These are phyloP conservation scores for Penicillium sp. DNA, from an alignment of 2,329 filamentous ascomycete genomes.

Conservation along the genomic window DNA sequence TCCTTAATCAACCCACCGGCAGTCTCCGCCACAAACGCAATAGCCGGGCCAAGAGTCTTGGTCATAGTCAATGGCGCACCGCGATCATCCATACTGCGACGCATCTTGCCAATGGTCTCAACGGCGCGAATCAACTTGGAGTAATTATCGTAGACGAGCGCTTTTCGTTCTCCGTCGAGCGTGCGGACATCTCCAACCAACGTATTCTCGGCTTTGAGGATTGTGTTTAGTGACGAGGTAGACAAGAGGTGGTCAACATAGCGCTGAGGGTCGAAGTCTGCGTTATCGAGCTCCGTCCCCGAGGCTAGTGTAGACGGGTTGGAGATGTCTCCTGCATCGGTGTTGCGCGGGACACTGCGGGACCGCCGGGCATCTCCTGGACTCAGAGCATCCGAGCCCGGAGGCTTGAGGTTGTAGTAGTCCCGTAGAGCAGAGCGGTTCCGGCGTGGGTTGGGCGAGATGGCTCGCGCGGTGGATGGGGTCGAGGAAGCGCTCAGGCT, in stretches of 20 bases:
- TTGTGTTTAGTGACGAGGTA: conserved; percentile 42
- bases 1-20: conserved; percentile 41
- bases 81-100: conserved; percentile 48
- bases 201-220: conserved; percentile 46
- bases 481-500: conserved; percentile 43
- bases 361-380: conserved; percentile 33
- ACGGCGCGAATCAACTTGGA: conserved; percentile 95
- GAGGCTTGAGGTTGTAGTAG: conserved; percentile 80
- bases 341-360: conserved; percentile 43
- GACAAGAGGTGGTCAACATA: conserved; percentile 47
- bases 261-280: conserved; percentile 68
- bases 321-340: conserved; percentile 41
- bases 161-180: conserved; percentile 93
- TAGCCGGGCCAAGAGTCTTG: conserved; percentile 43
- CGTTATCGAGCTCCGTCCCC: conserved; percentile 66
- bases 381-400: conserved; percentile 33
- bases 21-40: conserved; percentile 46
- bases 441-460: conserved; percentile 49
- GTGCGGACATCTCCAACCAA: conserved; percentile 72
- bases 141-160: conserved; percentile 97
- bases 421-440: conserved; percentile 88
- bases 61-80: conserved; percentile 47
- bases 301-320: conserved; percentile 29
- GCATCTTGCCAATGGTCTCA: conserved; percentile 80
- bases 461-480: conserved; percentile 42